Conservation (phyloP, 371 early-diverging fungal genomes). For the Capillidium rhysosporum region DNA sequence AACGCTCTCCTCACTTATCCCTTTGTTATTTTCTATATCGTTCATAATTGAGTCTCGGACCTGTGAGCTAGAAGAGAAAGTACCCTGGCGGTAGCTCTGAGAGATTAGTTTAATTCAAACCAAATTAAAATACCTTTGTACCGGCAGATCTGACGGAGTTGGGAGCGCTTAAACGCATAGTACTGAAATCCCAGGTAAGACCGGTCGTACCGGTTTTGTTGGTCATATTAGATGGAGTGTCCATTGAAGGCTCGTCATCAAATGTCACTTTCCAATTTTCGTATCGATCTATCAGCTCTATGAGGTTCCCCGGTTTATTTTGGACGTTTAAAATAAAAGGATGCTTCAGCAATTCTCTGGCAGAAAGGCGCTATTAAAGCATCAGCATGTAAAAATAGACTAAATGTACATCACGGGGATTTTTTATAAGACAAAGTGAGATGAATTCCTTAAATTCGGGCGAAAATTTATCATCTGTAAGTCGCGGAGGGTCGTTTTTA, state of each 20-base stretch:
- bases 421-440: slow-evolving; percentile 63
- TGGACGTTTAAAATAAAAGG: slow-evolving; percentile 6
- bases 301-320: slow-evolving; percentile 2
- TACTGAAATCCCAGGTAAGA: slow-evolving; percentile 7
- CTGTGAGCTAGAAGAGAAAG: neutral
- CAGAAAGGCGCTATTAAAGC: slow-evolving; percentile 4
- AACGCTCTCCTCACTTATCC: slow-evolving; percentile 5
- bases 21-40: neutral
- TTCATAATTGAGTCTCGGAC: neutral
- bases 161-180: neutral
- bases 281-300: slow-evolving; percentile 6
- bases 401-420: slow-evolving; percentile 40
- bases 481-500: slow-evolving; percentile 72
- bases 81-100: neutral
- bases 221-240: neutral
- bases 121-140: neutral
- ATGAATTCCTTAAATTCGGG: slow-evolving; percentile 86
- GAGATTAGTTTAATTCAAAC: neutral
- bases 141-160: neutral
- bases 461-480: slow-evolving; percentile 53
- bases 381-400: neutral
- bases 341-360: slow-evolving; percentile 2
- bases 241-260: slow-evolving; percentile 1
- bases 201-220: neutral
- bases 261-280: slow-evolving; percentile 5